Base-by-base conservation (phyloP, 2,329 filamentous ascomycete genomes). In the Tolypocladium nubicola region DNA sequence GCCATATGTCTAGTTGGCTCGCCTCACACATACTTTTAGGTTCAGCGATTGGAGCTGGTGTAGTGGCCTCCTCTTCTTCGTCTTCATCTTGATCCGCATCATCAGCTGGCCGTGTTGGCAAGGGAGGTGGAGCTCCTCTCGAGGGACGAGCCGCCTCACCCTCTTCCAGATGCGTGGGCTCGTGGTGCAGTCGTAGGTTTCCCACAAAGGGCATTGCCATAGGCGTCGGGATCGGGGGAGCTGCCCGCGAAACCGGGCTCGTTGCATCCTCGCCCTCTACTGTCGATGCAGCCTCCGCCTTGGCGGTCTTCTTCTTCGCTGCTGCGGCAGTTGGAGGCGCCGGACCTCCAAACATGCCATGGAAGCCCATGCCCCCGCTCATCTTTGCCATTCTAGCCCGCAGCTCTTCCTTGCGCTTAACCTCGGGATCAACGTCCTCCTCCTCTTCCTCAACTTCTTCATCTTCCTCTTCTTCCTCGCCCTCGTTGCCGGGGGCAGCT, bases 341-440 rank as follows among this genome's bases (percentile, higher is more conserved):
- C 40, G 86, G 84, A 23, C 82, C 81, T 21, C 89, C 90, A 70
- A 96, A 95, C 85, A 97, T 94, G 65, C 90, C 90, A 69, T 90
- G 85, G 87, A 97, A 96, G 52, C 90, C 90, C 90, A 96, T 96
- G 26, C 93, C 93, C 57, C 93, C 93, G 64, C 93, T 96, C 88
- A 99, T 94, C 75, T 96, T 97, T 52, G 94, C 94, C 90, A 99
- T 99, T 65, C 94, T 85, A 60, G 94, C 91, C 59, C 94, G 85
- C 38, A 99, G 79, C 69, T 97, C 93, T 73, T 96, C 86, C 68
- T 87, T 89, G 55, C 92, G 87, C 63, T 84, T 86, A 26, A 90
- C 80, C 70, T 99, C 94, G 1, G 91, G 90, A 66, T 97, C 92
- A 55, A 95, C 78, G 19, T 96, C 90, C 35, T 92, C 89, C 53